phyloP scores from a whole-genome alignment of 768 basidiomycete genomes.

The Mycena filopes region DNA sequence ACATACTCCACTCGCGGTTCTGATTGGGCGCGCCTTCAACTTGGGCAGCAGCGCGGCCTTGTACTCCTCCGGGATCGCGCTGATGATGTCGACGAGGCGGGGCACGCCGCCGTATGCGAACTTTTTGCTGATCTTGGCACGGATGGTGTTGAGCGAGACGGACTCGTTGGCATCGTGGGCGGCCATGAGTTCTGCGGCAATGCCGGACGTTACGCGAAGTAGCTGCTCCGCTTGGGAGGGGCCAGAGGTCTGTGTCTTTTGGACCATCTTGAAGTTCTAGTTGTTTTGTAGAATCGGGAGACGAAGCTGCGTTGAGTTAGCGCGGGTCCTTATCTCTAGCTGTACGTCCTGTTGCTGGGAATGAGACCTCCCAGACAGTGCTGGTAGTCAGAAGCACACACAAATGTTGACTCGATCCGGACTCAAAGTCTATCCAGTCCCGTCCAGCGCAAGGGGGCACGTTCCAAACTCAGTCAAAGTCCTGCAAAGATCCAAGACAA shows the following conservation, averaged over 20 bases:
- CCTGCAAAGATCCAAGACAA: too few relatives aligned
- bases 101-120: constrained; percentile 88
- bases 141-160: constrained; percentile 89
- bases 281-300: too few relatives aligned
- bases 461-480: too few relatives aligned
- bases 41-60: constrained; percentile 91
- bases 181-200: constrained; percentile 93
- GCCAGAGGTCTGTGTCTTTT: constrained; percentile 49
- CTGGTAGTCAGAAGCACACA: too few relatives aligned
- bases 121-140: constrained; percentile 91
- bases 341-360: too few relatives aligned
- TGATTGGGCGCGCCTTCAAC: constrained; percentile 91
- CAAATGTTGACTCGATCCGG: too few relatives aligned
- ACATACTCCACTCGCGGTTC: constrained; percentile 95
- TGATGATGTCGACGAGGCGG: constrained; percentile 95
- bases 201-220: constrained; percentile 91
- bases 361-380: too few relatives aligned
- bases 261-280: constrained; percentile 22
- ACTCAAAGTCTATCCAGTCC: too few relatives aligned
- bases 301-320: too few relatives aligned
- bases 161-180: constrained; percentile 81
- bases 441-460: too few relatives aligned
- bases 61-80: constrained; percentile 97
- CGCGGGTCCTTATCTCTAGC: too few relatives aligned
- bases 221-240: constrained; percentile 92